Conservation (phyloP, 768 basidiomycete species). For the Asterophora lycoperdoides region DNA sequence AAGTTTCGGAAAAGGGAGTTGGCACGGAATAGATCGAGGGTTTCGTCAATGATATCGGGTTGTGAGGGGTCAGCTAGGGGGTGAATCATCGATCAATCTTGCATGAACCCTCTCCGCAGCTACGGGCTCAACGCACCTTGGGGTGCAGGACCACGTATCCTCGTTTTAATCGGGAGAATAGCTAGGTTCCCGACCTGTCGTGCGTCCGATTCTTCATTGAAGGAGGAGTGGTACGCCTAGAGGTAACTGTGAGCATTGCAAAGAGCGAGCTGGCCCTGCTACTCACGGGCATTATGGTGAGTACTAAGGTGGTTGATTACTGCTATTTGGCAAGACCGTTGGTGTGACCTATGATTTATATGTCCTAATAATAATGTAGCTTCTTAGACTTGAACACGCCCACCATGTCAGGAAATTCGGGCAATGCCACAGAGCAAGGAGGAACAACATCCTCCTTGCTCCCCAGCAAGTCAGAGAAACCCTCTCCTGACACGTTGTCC, state of each 20-base stretch:
- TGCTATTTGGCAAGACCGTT: constrained; percentile 27
- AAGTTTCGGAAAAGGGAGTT: constrained; percentile 99
- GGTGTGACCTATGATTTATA: too few species aligned
- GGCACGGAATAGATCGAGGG: constrained; percentile 93
- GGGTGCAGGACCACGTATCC: constrained; percentile 89
- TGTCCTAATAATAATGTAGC: too few species aligned
- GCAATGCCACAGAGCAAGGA: constrained; percentile 26
- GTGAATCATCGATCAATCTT: constrained; percentile 12
- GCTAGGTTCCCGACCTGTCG: constrained; percentile 87
- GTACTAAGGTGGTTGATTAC: constrained; percentile 25
- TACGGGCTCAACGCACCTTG: constrained; percentile 43
- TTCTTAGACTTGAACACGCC: too few species aligned
- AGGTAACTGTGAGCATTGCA: not conserved
- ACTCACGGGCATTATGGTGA: constrained; percentile 50
- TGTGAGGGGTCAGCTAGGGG: constrained; percentile 70
- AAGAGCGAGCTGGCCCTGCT: not conserved
- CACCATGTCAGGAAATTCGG: constrained; percentile 31
- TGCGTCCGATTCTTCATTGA: constrained; percentile 81
- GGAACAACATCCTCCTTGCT: constrained; percentile 46
- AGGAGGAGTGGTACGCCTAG: constrained; percentile 94
- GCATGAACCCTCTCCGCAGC: constrained; percentile 11
- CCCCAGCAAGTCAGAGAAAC: constrained; percentile 43
- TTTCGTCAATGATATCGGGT: constrained; percentile 93
- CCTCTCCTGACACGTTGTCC: constrained; percentile 69
- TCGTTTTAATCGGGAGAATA: constrained; percentile 87